Conservation (phyloP, 2,329 filamentous ascomycete species). For the Blastomyces gilchristii region DNA sequence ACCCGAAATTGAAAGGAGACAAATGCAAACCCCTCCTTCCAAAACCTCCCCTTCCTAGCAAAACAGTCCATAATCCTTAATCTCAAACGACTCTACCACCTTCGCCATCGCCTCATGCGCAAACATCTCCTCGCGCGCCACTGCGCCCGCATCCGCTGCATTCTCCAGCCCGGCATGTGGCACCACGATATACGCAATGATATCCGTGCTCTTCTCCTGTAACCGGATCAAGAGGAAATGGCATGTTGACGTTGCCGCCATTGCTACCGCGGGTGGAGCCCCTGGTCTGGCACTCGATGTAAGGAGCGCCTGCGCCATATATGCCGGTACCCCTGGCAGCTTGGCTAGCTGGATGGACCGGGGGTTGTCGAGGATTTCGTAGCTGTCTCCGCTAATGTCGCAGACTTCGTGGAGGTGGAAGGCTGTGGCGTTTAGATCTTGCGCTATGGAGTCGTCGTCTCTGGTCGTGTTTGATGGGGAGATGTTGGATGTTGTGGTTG, state of each 20-base stretch:
- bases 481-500: neutral
- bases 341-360: slow-evolving; percentile 47
- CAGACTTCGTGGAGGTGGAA: slow-evolving; percentile 61
- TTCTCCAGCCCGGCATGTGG: slow-evolving; percentile 68
- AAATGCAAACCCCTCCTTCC: neutral
- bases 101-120: slow-evolving; percentile 26
- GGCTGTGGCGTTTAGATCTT: slow-evolving; percentile 57
- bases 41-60: neutral
- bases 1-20: neutral
- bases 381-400: slow-evolving; percentile 51
- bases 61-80: slow-evolving; percentile 48
- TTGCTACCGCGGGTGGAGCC: neutral
- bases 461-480: slow-evolving; percentile 5
- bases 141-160: slow-evolving; percentile 57
- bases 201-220: slow-evolving; percentile 63
- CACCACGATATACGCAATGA: slow-evolving; percentile 79
- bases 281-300: slow-evolving; percentile 10
- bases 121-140: slow-evolving; percentile 54
- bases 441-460: slow-evolving; percentile 45
- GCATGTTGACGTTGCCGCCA: slow-evolving; percentile 42
- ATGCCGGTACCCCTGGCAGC: slow-evolving; percentile 25
- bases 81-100: slow-evolving; percentile 63
- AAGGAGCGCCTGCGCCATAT: slow-evolving; percentile 16
- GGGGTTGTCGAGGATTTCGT: slow-evolving; percentile 58
- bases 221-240: slow-evolving; percentile 69